phyloP scores from a whole-genome alignment of 106 monocot genomes.

The Phalaenopsis equestris region DNA sequence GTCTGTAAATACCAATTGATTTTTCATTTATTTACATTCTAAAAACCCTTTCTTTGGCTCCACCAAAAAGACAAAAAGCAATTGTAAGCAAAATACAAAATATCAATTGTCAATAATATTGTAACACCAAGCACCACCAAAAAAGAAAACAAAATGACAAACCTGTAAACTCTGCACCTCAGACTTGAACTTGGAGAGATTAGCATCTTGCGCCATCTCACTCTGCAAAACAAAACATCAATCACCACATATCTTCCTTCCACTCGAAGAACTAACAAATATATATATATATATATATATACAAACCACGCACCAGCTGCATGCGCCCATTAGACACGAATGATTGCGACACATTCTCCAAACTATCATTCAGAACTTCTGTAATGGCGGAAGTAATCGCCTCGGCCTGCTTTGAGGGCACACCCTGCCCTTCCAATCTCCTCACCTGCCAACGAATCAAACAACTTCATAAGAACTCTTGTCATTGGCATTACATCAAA shows the following conservation, averaged over 20 bases:
- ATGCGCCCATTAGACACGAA: slow-evolving; percentile 50
- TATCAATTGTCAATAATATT: background rate
- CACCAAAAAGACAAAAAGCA: too few relatives aligned
- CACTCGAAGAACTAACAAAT: background rate
- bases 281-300: background rate
- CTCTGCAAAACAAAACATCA: slow-evolving; percentile 10
- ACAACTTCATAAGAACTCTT: background rate
- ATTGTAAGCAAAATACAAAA: background rate
- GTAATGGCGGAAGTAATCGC: slow-evolving; percentile 53
- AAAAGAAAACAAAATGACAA: background rate
- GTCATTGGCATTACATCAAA: background rate
- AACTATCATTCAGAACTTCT: slow-evolving; percentile 55
- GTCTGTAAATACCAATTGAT: too few relatives aligned
- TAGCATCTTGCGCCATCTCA: slow-evolving; percentile 30
- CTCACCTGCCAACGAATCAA: slow-evolving; percentile 37
- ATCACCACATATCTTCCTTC: background rate
- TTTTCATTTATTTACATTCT: too few relatives aligned
- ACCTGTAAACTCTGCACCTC: slow-evolving; percentile 33
- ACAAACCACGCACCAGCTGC: slow-evolving; percentile 29
- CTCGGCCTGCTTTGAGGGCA: slow-evolving; percentile 55
- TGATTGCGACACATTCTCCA: slow-evolving; percentile 49
- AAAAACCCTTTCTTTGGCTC: too few relatives aligned
- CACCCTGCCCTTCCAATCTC: slow-evolving; percentile 48
- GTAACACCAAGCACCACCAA: background rate
- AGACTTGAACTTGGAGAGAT: slow-evolving; percentile 34